These are phyloP conservation scores for Hymenoscyphus repandus DNA, from an alignment of 2,329 filamentous ascomycete species.

Conservation along the genomic window DNA sequence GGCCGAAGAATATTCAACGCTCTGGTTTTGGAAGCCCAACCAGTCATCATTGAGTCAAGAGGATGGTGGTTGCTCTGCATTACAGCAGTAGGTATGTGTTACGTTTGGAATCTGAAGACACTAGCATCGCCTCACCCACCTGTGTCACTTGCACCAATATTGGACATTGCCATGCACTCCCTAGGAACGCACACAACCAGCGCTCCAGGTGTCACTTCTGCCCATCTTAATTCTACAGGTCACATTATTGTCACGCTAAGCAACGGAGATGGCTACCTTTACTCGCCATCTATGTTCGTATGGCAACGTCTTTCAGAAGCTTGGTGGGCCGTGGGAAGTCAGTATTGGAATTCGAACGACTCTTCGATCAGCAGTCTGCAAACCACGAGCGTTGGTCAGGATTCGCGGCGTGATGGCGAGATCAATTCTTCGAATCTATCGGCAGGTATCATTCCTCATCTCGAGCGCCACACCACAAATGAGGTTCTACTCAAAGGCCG, in stretches of 20 bases:
- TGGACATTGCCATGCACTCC: conserved; percentile 79
- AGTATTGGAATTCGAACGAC: conserved; percentile 98
- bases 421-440: conserved; percentile 60
- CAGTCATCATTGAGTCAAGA: conserved; percentile 87
- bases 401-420: conserved; percentile 41
- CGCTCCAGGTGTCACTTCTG: conserved; percentile 82
- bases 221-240: conserved; percentile 82
- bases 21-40: conserved; percentile 83
- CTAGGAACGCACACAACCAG: conserved; percentile 71
- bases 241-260: conserved; percentile 84
- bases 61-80: conserved; percentile 88
- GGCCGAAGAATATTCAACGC: conserved; percentile 81
- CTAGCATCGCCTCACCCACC: conserved; percentile 84
- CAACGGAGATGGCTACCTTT: conserved; percentile 91
- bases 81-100: conserved; percentile 79
- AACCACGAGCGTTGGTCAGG: conserved; percentile 60
- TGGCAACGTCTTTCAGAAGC: conserved; percentile 96
- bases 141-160: conserved; percentile 78
- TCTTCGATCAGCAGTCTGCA: conserved; percentile 79
- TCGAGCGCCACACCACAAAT: conserved; percentile 91
- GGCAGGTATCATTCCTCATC: conserved; percentile 84
- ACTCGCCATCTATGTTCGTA: conserved; percentile 76
- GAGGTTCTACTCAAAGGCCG: conserved; percentile 88
- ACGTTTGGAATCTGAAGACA: conserved; percentile 88
- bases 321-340: conserved; percentile 97